Evolutionary conservation across 2,329 filamentous ascomycete genomes (phyloP).

Genomic region (Alternaria triticimaculans): DNA sequence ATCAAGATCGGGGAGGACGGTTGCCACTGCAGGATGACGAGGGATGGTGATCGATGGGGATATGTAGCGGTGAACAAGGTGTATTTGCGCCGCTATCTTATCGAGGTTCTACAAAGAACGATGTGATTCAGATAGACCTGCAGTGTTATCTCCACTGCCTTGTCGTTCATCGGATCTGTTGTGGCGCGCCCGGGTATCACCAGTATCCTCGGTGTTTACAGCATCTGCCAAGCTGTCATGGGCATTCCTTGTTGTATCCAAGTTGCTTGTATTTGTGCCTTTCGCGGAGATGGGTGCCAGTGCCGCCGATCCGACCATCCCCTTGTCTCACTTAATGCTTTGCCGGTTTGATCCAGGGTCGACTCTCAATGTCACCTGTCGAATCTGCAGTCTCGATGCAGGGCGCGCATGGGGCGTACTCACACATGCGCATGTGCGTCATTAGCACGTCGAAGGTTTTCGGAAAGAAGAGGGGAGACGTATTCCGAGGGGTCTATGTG

Average conservation of each 20-base stretch:
- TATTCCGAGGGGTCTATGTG: constrained; percentile 7
- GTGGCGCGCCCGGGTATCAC: neutral
- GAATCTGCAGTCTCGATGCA: constrained; percentile 21
- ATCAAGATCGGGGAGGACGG: neutral
- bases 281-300: neutral
- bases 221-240: constrained; percentile 29
- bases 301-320: constrained; percentile 8
- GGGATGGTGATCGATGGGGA: neutral
- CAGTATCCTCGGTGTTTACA: neutral
- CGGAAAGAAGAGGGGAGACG: constrained; percentile 10
- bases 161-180: neutral
- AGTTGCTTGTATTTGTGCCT: constrained; percentile 1
- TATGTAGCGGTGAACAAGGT: neutral
- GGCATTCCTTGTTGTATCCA: constrained; percentile 21
- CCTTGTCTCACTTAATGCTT: constrained; percentile 8
- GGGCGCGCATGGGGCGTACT: neutral
- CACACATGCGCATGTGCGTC: constrained; percentile 7
- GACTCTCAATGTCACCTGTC: constrained; percentile 38
- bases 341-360: constrained; percentile 8
- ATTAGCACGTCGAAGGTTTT: constrained; percentile 11
- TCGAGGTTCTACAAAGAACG: neutral
- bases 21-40: neutral
- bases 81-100: neutral
- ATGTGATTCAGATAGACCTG: neutral
- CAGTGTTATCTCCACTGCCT: neutral